Percentiles rank a stretch among this genome's conserved stretches.
Conservation (phyloP, 305 asterid genomes). For the Solanum hybrid region DNA sequence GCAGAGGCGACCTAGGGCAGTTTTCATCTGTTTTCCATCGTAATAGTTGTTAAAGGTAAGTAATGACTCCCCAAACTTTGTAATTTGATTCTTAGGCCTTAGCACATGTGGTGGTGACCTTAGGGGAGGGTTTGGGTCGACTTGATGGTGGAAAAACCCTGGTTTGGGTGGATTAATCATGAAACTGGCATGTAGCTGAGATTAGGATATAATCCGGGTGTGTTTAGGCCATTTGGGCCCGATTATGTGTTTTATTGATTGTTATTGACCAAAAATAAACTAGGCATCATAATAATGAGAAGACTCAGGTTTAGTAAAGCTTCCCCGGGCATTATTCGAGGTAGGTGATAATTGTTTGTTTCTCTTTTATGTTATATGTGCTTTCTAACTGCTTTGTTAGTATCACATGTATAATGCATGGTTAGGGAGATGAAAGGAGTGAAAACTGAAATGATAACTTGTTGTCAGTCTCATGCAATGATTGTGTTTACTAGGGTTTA, state of each 20-base stretch:
- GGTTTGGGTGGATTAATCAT: not conserved
- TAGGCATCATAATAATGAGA: not conserved
- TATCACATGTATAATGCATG: not conserved
- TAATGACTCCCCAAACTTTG: not conserved
- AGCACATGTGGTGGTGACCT: not conserved
- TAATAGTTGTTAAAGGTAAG: not conserved
- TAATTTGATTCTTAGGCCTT: not conserved
- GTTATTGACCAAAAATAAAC: not conserved
- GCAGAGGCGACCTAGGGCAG: not conserved
- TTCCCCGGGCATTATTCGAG: not conserved
- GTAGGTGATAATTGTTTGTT: not conserved
- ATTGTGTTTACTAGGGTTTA: not conserved
- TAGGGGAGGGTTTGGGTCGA: not conserved
- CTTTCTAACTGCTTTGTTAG: not conserved
- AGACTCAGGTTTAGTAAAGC: not conserved
- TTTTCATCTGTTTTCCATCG: not conserved
- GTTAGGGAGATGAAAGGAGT: not conserved
- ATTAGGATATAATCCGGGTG: not conserved
- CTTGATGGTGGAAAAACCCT: not conserved
- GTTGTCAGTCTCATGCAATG: not conserved
- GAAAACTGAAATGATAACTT: not conserved
- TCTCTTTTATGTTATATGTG: not conserved
- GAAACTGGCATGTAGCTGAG: too few relatives aligned
- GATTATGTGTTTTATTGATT: not conserved
- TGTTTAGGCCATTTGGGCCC: not conserved